These are phyloP conservation scores for Liquidambar formosana DNA, from an alignment of 164 flowering plant genomes.

Conservation along the genomic window DNA sequence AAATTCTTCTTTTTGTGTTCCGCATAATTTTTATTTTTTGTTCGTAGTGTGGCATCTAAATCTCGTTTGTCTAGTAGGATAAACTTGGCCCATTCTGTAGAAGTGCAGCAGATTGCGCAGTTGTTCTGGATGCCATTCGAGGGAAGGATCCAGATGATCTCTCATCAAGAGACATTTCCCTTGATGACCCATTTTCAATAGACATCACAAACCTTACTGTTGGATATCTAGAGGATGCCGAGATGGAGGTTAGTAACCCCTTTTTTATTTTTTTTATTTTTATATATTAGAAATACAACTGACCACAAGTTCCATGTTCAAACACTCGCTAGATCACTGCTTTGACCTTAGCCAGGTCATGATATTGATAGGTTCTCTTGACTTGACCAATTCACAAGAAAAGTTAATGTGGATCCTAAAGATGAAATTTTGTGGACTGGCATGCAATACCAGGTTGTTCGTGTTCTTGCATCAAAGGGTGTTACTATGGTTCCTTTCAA, in stretches of 20 bases:
- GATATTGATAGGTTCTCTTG: neutral
- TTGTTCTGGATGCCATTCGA: slow-evolving; percentile 68
- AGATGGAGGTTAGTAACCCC: slow-evolving; percentile 62
- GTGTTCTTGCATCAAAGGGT: slow-evolving; percentile 73
- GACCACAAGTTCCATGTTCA: neutral
- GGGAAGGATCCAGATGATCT: slow-evolving; percentile 88
- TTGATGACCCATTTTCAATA: slow-evolving; percentile 72
- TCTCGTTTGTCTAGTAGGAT: slow-evolving; percentile 52
- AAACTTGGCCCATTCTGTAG: slow-evolving; percentile 96
- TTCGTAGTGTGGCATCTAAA: neutral
- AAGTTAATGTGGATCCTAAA: neutral
- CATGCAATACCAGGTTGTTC: slow-evolving; percentile 56
- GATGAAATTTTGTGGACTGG: neutral
- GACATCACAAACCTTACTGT: slow-evolving; percentile 79
- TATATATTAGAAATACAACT: neutral
- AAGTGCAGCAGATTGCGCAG: slow-evolving; percentile 69
- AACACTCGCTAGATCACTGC: neutral
- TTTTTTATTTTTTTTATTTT: neutral
- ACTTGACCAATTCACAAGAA: neutral
- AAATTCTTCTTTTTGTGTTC: neutral
- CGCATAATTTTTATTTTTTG: neutral
- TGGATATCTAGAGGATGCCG: slow-evolving; percentile 91
- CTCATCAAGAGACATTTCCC: slow-evolving; percentile 60
- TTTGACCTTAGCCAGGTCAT: neutral
- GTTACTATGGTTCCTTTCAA: slow-evolving; percentile 80